Conservation (phyloP, 2,329 filamentous ascomycete genomes). For the Hypomyces perniciosus region DNA sequence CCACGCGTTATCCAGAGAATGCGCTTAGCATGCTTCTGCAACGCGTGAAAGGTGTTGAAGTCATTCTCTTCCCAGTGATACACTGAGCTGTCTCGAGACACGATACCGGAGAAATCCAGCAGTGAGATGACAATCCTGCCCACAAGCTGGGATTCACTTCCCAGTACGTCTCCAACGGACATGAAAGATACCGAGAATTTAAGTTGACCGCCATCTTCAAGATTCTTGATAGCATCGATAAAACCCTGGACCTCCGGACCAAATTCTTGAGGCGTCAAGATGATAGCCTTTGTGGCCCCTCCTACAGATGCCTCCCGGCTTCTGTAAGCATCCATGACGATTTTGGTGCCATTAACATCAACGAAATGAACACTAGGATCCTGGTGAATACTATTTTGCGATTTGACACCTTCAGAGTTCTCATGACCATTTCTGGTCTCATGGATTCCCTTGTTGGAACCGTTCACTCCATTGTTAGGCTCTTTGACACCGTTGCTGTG, state of each 20-base stretch:
- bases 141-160: slow-evolving; percentile 15
- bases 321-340: no score
- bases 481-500: no score
- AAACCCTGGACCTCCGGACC: not conserved
- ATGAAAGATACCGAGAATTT: slow-evolving; percentile 2
- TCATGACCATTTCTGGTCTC: no score
- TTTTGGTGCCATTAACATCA: no score
- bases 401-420: no score
- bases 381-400: no score
- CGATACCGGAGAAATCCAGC: slow-evolving; percentile 33
- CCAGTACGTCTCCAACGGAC: slow-evolving; percentile 10
- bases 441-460: no score
- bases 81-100: slow-evolving; percentile 23
- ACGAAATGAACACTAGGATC: no score
- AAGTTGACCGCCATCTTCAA: not conserved
- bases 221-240: not conserved
- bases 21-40: slow-evolving; percentile 32
- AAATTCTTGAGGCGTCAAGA: not conserved
- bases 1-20: slow-evolving; percentile 44
- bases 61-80: slow-evolving; percentile 33
- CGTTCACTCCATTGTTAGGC: no score
- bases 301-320: no score
- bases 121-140: slow-evolving; percentile 39
- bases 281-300: not conserved
- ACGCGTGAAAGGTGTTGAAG: slow-evolving; percentile 35